Percentiles rank a stretch among this genome's conserved stretches.
phyloP scores from a whole-genome alignment of 352 stramenopile genomes.

The Bremia lactucae region DNA sequence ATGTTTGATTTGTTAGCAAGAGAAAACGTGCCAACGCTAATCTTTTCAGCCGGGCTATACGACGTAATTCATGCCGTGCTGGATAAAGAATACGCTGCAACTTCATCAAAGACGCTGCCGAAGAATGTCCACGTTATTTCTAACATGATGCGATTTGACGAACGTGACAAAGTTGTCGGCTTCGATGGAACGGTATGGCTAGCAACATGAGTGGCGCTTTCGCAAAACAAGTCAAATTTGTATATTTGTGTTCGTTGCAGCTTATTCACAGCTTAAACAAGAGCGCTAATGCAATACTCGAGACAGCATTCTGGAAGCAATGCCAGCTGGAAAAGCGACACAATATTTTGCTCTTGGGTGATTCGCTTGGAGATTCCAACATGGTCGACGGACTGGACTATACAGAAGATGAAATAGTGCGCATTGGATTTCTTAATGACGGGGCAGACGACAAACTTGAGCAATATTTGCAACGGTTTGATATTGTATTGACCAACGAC shows the following conservation, averaged over 20 bases:
- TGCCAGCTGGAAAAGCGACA: slow-evolving; percentile 54
- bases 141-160: slow-evolving; percentile 75
- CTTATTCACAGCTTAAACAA: slow-evolving; percentile 80
- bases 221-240: background rate
- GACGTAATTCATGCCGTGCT: slow-evolving; percentile 78
- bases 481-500: slow-evolving; percentile 77
- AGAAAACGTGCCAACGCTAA: slow-evolving; percentile 57
- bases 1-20: slow-evolving; percentile 46
- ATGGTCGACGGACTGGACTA: slow-evolving; percentile 57
- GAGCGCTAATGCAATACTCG: slow-evolving; percentile 48
- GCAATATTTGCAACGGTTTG: slow-evolving; percentile 43
- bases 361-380: slow-evolving; percentile 56
- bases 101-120: slow-evolving; percentile 13
- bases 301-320: slow-evolving; percentile 64
- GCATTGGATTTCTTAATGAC: slow-evolving; percentile 64
- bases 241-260: slow-evolving; percentile 12
- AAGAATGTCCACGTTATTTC: slow-evolving; percentile 70
- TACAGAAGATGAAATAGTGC: slow-evolving; percentile 51
- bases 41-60: slow-evolving; percentile 62
- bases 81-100: slow-evolving; percentile 46
- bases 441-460: slow-evolving; percentile 42
- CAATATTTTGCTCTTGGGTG: slow-evolving; percentile 68
- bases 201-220: background rate
- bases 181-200: slow-evolving; percentile 41
- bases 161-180: slow-evolving; percentile 23